Conservation (phyloP, 2,329 filamentous ascomycete genomes). For the Blastomyces parvus region DNA sequence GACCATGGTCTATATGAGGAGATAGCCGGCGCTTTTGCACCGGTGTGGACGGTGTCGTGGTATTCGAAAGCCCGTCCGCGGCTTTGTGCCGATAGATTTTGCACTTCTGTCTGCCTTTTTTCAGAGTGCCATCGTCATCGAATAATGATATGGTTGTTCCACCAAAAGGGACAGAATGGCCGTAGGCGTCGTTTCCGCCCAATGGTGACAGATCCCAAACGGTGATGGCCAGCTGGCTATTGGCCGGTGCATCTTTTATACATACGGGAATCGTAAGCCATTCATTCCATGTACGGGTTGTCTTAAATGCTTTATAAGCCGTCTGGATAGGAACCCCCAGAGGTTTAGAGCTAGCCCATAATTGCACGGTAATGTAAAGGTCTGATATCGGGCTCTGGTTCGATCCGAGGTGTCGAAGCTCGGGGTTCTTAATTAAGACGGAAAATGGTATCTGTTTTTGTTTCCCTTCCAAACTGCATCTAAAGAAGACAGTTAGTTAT, state of each 20-base stretch:
- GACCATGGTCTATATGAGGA: slow-evolving; percentile 37
- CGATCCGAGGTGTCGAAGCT: slow-evolving; percentile 78
- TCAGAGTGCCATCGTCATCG: slow-evolving; percentile 79
- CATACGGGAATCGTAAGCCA: slow-evolving; percentile 84
- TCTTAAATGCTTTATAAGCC: slow-evolving; percentile 81
- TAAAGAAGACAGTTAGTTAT: slow-evolving; percentile 26
- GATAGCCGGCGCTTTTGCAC: slow-evolving; percentile 46
- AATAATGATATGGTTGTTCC: slow-evolving; percentile 90
- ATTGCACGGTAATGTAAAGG: slow-evolving; percentile 82
- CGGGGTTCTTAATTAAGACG: slow-evolving; percentile 64
- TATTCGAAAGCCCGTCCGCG: slow-evolving; percentile 75
- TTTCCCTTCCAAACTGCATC: slow-evolving; percentile 66
- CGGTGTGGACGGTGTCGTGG: slow-evolving; percentile 64
- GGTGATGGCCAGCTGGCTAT: slow-evolving; percentile 80
- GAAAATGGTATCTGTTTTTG: slow-evolving; percentile 68
- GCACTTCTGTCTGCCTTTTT: slow-evolving; percentile 89
- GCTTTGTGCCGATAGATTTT: slow-evolving; percentile 68
- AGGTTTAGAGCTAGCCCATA: slow-evolving; percentile 94
- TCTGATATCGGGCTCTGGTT: slow-evolving; percentile 76
- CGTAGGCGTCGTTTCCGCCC: slow-evolving; percentile 57
- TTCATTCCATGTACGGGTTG: slow-evolving; percentile 71
- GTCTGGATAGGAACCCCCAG: slow-evolving; percentile 88
- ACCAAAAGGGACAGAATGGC: slow-evolving; percentile 81
- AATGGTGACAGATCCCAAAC: slow-evolving; percentile 87
- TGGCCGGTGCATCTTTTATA: slow-evolving; percentile 71